Conservation (phyloP, 2,329 filamentous ascomycete species). For the Berkeleyomyces rouxiae region DNA sequence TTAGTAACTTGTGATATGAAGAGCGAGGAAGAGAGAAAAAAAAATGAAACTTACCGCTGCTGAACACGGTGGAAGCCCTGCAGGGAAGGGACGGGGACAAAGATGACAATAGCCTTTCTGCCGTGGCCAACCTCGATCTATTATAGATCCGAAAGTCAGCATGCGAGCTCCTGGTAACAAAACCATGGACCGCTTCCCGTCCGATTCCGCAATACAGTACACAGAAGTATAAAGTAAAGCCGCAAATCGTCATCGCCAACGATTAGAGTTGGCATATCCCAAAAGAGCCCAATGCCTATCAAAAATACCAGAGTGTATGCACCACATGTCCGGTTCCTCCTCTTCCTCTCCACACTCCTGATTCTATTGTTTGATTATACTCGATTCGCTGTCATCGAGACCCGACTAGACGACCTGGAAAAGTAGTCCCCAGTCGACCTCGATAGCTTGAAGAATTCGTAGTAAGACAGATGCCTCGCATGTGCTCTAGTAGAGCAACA, state of each 20-base stretch:
- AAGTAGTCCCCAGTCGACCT: slow-evolving; percentile 3
- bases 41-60: slow-evolving; percentile 64
- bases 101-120: slow-evolving; percentile 99
- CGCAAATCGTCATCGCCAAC: slow-evolving; percentile 16
- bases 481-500: not conserved
- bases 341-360: slow-evolving; percentile 11
- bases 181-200: slow-evolving; percentile 61
- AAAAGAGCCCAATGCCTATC: slow-evolving; percentile 3
- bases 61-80: slow-evolving; percentile 98
- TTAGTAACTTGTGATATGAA: slow-evolving; percentile 16
- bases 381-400: slow-evolving; percentile 5
- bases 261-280: slow-evolving; percentile 11
- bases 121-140: slow-evolving; percentile 99
- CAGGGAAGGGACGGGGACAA: slow-evolving; percentile 99
- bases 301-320: not conserved
- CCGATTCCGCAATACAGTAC: slow-evolving; percentile 37
- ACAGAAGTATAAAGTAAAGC: slow-evolving; percentile 16
- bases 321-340: not conserved
- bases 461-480: not conserved
- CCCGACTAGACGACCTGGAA: not conserved
- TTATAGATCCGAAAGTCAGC: slow-evolving; percentile 50
- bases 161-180: slow-evolving; percentile 54
- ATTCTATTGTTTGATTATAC: slow-evolving; percentile 1
- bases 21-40: not conserved
- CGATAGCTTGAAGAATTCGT: not conserved